Evolutionary conservation across 345 rosid species (phyloP).

Genomic region (Lepidium didymum): DNA sequence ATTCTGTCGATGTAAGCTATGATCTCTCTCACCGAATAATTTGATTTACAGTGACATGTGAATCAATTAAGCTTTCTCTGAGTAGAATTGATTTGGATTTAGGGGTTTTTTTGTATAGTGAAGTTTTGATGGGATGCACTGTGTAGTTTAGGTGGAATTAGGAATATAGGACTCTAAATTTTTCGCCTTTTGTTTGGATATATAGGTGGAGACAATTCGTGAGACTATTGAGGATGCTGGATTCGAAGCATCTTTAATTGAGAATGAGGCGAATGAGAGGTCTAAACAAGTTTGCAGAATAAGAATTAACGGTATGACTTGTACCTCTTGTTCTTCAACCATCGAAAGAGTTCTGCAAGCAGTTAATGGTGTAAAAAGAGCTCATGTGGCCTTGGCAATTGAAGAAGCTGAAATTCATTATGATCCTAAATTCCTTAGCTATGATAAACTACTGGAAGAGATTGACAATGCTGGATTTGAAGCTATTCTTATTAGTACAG

Average conservation of each 20-base stretch:
- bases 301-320: constrained; percentile 82
- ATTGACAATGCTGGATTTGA: constrained; percentile 65
- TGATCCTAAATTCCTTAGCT: constrained; percentile 44
- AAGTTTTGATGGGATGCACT: background rate
- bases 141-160: background rate
- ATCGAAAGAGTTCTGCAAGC: constrained; percentile 60
- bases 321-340: constrained; percentile 75
- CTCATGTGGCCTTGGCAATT: constrained; percentile 77
- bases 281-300: constrained; percentile 62
- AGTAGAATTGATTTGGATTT: background rate
- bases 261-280: constrained; percentile 45
- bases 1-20: constrained; percentile 48
- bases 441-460: constrained; percentile 37
- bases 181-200: background rate
- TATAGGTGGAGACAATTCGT: constrained; percentile 73
- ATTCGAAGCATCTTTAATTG: constrained; percentile 54
- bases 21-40: background rate
- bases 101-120: too few species aligned
- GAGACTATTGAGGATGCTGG: constrained; percentile 88
- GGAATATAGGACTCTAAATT: background rate
- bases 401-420: constrained; percentile 80
- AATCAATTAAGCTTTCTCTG: background rate
- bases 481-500: constrained; percentile 62
- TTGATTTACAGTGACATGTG: background rate
- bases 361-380: constrained; percentile 57